A percentile compares a stretch with the other conserved stretches of the same genome.
These are phyloP conservation scores for Sordariomycetes sp. DNA, from an alignment of 2,329 filamentous ascomycete species.

Conservation along the genomic window DNA sequence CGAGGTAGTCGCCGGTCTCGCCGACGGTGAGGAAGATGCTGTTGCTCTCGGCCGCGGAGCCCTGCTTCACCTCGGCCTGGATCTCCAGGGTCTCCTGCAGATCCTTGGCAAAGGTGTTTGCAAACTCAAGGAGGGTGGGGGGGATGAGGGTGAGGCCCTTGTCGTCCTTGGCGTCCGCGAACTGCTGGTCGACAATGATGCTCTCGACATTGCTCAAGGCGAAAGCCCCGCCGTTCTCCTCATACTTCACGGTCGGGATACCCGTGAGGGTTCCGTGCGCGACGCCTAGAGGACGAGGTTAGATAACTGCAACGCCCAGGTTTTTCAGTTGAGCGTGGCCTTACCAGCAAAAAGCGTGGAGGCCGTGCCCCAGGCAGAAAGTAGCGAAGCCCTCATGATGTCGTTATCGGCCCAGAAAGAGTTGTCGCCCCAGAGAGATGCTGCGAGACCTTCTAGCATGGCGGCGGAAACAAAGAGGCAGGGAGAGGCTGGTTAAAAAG, in stretches of 20 bases:
- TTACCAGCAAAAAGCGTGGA: no score
- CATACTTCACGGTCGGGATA: not conserved
- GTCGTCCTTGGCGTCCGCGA: slow-evolving; percentile 27
- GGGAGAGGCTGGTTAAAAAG: no score
- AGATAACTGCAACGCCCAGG: no score
- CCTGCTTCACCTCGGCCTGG: slow-evolving; percentile 15
- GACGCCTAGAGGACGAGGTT: not conserved
- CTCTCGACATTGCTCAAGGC: slow-evolving; percentile 10
- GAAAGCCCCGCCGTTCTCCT: not conserved
- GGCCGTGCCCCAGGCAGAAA: no score
- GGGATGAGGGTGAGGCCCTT: slow-evolving; percentile 39
- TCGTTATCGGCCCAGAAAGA: no score
- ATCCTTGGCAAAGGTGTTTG: slow-evolving; percentile 29
- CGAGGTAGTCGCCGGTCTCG: slow-evolving; percentile 24
- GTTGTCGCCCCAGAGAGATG: no score
- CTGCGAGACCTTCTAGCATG: no score
- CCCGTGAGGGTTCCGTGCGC: not conserved
- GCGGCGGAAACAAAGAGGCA: no score
- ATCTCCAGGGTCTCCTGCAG: slow-evolving; percentile 17
- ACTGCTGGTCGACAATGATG: slow-evolving; percentile 33
- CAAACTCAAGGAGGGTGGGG: slow-evolving; percentile 35
- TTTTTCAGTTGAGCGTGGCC: no score
- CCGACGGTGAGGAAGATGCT: slow-evolving; percentile 36
- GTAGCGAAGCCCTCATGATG: no score
- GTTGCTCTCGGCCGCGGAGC: slow-evolving; percentile 7